These are phyloP conservation scores for Cryphonectria radicalis DNA, from an alignment of 2,329 filamentous ascomycete genomes.

Conservation along the genomic window DNA sequence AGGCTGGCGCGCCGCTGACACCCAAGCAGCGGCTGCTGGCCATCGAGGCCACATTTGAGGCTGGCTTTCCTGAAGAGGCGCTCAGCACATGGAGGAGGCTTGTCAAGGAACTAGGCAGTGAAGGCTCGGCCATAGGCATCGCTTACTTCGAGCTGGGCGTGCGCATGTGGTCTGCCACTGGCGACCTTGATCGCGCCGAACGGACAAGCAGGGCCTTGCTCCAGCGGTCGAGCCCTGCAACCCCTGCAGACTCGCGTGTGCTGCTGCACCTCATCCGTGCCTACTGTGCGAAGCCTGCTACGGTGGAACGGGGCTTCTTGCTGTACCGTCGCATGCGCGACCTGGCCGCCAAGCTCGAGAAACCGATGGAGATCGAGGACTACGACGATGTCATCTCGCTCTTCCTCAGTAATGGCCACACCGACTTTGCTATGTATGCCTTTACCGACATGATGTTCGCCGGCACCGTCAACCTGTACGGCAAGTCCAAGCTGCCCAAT, in stretches of 20 bases:
- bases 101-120: constrained; percentile 51
- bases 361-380: constrained; percentile 68
- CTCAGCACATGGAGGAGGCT: constrained; percentile 67
- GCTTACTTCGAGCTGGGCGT: constrained; percentile 68
- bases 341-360: constrained; percentile 36
- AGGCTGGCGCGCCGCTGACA: constrained; percentile 58
- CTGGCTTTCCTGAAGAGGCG: constrained; percentile 63
- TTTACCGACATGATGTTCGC: constrained; percentile 90
- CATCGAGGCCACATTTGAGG: constrained; percentile 69
- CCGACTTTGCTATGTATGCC: constrained; percentile 71
- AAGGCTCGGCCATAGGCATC: constrained; percentile 7
- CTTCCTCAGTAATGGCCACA: constrained; percentile 69
- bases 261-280: constrained; percentile 72
- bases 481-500: constrained; percentile 48
- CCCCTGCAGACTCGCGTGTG: constrained; percentile 57
- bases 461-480: constrained; percentile 54
- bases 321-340: constrained; percentile 68
- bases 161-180: constrained; percentile 63
- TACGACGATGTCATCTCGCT: constrained; percentile 75
- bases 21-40: constrained; percentile 66
- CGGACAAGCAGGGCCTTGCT: constrained; percentile 60
- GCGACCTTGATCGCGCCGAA: constrained; percentile 63
- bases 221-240: constrained; percentile 38
- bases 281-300: constrained; percentile 58
- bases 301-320: constrained; percentile 64